A percentile compares a stretch with the other conserved stretches of the same genome.
Evolutionary conservation across 192 early-diverging fungal genomes (phyloP).

Genomic region (Backusella westeae): DNA sequence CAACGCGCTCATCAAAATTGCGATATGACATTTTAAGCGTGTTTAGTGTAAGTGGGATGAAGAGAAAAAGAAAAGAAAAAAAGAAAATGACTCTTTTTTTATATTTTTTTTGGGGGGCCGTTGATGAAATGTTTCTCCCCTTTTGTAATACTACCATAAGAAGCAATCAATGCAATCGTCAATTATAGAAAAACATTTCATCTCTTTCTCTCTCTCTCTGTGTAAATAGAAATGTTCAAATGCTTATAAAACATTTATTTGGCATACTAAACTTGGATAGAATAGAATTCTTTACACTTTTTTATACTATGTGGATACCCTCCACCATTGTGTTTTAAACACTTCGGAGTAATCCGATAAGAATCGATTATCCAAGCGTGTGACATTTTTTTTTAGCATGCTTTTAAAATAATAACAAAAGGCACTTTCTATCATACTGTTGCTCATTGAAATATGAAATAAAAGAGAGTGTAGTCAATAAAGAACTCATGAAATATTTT

Average conservation of each 20-base stretch:
- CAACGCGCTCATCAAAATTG: slow-evolving; percentile 7
- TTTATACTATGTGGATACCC: neutral
- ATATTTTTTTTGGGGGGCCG: neutral
- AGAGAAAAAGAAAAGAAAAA: neutral
- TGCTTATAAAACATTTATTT: neutral
- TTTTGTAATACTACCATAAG: slow-evolving; percentile 1
- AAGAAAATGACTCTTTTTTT: neutral
- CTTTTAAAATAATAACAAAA: neutral
- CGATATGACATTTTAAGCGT: neutral
- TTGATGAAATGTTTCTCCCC: neutral
- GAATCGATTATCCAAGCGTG: neutral
- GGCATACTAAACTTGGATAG: neutral
- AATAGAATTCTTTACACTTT: too few species aligned
- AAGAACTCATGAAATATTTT: too few species aligned
- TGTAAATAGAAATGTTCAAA: neutral
- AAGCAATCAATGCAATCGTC: neutral
- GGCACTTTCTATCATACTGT: neutral
- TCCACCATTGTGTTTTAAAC: neutral
- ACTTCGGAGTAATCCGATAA: neutral
- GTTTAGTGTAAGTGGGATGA: neutral
- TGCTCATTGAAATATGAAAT: too few species aligned
- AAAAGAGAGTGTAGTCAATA: neutral
- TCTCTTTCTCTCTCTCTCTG: too few species aligned
- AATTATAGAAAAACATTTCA: neutral
- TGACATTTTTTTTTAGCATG: neutral